Conservation (phyloP, 352 stramenopile genomes). For the Elongisporangium undulatum region DNA sequence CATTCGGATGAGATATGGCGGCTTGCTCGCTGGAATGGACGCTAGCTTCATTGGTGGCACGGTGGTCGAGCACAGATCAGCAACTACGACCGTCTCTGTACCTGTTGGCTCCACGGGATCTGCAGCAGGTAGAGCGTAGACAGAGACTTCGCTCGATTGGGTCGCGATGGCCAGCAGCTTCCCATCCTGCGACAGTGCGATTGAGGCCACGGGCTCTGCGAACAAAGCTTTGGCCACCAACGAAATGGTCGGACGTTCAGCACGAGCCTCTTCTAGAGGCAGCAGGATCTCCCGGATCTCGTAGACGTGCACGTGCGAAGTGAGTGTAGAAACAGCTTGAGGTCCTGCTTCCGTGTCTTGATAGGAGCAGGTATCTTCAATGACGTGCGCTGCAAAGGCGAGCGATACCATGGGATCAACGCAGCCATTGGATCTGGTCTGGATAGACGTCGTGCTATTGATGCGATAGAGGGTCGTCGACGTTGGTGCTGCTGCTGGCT, state of each 20-base stretch:
- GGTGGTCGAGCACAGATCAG: neutral
- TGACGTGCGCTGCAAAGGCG: neutral
- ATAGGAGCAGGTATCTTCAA: neutral
- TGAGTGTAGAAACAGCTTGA: neutral
- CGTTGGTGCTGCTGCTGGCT: neutral
- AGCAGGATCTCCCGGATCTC: neutral
- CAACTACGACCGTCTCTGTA: neutral
- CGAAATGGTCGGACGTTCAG: neutral
- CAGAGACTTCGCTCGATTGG: neutral
- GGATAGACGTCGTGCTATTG: neutral
- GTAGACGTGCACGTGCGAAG: neutral
- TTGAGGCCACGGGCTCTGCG: neutral
- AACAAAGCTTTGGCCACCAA: neutral
- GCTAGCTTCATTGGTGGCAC: neutral
- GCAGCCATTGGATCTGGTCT: neutral
- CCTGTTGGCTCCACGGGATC: neutral
- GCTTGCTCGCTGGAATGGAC: neutral
- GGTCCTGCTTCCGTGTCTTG: neutral
- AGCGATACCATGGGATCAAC: neutral
- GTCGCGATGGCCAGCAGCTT: neutral
- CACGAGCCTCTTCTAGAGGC: neutral
- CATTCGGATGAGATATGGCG: neutral
- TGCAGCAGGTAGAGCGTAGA: neutral
- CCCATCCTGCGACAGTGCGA: neutral
- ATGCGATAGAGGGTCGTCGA: neutral